phyloP scores from a whole-genome alignment of 306 rosid genomes.

The Rosa rugosa region DNA sequence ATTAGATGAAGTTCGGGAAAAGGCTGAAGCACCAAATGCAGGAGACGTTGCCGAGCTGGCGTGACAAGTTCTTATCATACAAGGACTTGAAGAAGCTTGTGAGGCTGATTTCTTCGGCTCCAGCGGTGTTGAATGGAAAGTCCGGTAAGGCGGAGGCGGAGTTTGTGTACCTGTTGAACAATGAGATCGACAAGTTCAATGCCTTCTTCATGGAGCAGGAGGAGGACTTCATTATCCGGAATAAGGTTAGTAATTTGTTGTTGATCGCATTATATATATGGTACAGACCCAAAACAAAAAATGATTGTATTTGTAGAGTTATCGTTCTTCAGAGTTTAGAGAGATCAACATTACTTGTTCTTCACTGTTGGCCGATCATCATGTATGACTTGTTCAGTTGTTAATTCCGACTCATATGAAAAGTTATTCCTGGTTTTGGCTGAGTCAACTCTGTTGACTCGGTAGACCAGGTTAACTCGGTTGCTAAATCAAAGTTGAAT shows the following conservation, averaged over 20 bases:
- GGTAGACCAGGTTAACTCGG: background rate
- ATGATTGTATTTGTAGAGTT: background rate
- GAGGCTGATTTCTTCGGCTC: conserved; percentile 38
- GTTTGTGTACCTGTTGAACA: conserved; percentile 68
- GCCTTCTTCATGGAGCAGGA: conserved; percentile 76
- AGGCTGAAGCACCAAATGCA: conserved; percentile 68
- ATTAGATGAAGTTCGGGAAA: conserved; percentile 78
- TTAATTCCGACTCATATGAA: no score
- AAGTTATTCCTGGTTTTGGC: background rate
- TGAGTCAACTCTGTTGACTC: conserved; percentile 10
- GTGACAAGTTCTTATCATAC: conserved; percentile 76
- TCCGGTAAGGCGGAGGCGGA: conserved; percentile 52
- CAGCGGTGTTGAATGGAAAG: conserved; percentile 34
- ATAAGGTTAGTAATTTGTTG: conserved; percentile 42
- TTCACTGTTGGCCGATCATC: no score
- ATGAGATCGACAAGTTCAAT: conserved; percentile 86
- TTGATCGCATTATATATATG: background rate
- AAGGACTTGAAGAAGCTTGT: conserved; percentile 82
- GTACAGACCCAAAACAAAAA: background rate
- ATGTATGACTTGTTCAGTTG: no score
- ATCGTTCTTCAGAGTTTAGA: background rate
- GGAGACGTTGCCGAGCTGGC: conserved; percentile 72
- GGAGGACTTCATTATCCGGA: conserved; percentile 77
- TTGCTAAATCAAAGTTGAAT: background rate
- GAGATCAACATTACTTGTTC: background rate